Evolutionary conservation across 2,329 filamentous ascomycete genomes (phyloP), one percentile per base, ranked within the genome.

Genomic region (Aureobasidium subglaciale): DNA sequence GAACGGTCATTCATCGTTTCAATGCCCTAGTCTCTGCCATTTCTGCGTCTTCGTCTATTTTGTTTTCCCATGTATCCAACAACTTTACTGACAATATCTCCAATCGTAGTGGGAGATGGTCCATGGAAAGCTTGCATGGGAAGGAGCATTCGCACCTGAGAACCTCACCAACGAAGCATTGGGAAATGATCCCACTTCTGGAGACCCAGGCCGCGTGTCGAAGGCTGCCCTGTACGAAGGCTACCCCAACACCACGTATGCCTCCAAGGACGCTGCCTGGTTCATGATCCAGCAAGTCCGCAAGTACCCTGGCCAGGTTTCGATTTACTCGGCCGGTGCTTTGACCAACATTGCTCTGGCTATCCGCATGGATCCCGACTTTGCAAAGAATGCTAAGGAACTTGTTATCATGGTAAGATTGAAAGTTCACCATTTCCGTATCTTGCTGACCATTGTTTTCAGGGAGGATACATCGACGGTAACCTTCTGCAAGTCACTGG

Each of bases 341-440:
- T 57, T 79, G 60, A 79, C 76, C 15, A 79, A 78, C 58, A 65
- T 79, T 30, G 76, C 76, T 2, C 62, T 78, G 48, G 76, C 76
- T 1, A 66, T 73, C 22, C 69, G 73, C 5, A 65, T 76, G 61
- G 75, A 79, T 62, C 65, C 73, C 3, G 64, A 67, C 10, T 79
- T 79, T 61, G 75, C 76, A 1, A 68, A 67, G 22, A 63, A 74
- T 45, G 69, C 74, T 5, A 76, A 75, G 60, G 73, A 74, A 27
- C 65, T 79, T 3, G 68, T 77, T 24, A 70, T 78, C 50, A 79
- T 79, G 75, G 46, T 50, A 50, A 10, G 30, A 5, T 7, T 29
- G 29, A 20, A 16, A 9, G 8, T 22, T 40, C n/a, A n/a, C n/a
- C n/a, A n/a, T n/a, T n/a, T n/a, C n/a, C n/a, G n/a, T n/a, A n/a